These are phyloP conservation scores for Dimocarpus longan DNA, from an alignment of 345 rosid species.

Conservation along the genomic window DNA sequence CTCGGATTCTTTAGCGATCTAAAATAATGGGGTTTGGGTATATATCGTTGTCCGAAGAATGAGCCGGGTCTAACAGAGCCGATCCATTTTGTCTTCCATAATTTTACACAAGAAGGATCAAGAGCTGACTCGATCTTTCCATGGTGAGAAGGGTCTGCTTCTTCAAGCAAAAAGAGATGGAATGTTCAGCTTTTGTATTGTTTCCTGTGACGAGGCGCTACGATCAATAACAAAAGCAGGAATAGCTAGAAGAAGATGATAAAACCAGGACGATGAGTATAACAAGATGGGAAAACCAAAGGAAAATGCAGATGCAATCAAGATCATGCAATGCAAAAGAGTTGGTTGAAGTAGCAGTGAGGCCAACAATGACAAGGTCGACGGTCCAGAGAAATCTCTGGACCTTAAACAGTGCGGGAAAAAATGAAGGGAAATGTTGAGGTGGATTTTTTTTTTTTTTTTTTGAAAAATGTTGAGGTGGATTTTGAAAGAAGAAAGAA, in stretches of 20 bases:
- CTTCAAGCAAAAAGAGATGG: neutral
- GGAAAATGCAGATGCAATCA: too few relatives aligned
- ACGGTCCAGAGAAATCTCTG: neutral
- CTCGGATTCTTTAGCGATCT: too few relatives aligned
- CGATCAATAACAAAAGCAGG: neutral
- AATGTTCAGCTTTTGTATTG: neutral
- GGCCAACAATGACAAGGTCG: conserved; percentile 1
- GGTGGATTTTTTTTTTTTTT: too few relatives aligned
- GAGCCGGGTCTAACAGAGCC: too few relatives aligned
- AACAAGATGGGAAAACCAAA: neutral
- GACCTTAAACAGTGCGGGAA: neutral
- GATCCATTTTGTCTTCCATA: too few relatives aligned
- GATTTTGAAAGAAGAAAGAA: conserved; percentile 11
- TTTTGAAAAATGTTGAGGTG: too few relatives aligned
- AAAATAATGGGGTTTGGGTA: too few relatives aligned
- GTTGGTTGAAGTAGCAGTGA: neutral
- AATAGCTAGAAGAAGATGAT: conserved; percentile 4
- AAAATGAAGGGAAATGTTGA: neutral
- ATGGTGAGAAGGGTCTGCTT: neutral
- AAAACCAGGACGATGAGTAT: neutral
- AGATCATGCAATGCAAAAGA: neutral
- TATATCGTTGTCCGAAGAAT: too few relatives aligned
- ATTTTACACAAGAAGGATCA: too few relatives aligned
- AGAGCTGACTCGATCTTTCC: neutral
- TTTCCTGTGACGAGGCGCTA: neutral